Base-by-base conservation (phyloP, 1,284 basidiomycete species). In the Cryptococcus deneoformans region DNA sequence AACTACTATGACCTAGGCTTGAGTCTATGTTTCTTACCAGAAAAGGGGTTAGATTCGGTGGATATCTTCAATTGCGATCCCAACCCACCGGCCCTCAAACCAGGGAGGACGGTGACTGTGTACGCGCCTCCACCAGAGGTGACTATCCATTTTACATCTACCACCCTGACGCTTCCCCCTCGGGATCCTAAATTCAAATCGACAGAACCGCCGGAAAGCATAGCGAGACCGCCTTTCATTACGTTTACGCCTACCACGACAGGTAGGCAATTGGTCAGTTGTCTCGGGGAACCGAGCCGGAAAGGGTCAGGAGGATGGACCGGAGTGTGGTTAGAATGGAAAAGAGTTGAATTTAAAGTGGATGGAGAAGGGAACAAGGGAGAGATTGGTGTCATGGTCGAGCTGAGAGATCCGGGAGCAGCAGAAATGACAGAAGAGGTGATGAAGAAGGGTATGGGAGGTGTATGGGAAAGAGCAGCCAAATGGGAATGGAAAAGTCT, bases 1-100 rank as follows among this genome's bases (percentile, higher is more conserved):
- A 93, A 90, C 75, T 92, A 91, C 79, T 84, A 83, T 70, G 36
- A 81, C 1, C 81, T 92, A 38, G 92, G 91, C 10, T 65, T 94
- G 65, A 92, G 90, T 60, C 77, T 94, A 44, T 84, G 88, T 50
- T 64, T 62, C 68, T 87, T 88, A 77, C 81, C 35, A 85, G 87
- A 2, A 70, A 77, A 53, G 79, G 80, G 51, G 79, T 90, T 93
- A 24, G 86, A 88, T 49, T 84, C 85, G 34, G 81, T 94, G 48
- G 90, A 94, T 72, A 77, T 95, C 44, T 93, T 90, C 80, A 92
- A 93, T 69, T 61, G 64, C 8, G 50, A 34, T 14, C 34, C 59
- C 42, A 39, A 46, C 38, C 24, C 55, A 44, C 34, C 46, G 34
- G 12, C 40, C 11, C 34, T 29, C 2, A 11, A 14, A 35, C 34